phyloP scores from a whole-genome alignment of 306 rosid genomes.

The Vicia sativa region DNA sequence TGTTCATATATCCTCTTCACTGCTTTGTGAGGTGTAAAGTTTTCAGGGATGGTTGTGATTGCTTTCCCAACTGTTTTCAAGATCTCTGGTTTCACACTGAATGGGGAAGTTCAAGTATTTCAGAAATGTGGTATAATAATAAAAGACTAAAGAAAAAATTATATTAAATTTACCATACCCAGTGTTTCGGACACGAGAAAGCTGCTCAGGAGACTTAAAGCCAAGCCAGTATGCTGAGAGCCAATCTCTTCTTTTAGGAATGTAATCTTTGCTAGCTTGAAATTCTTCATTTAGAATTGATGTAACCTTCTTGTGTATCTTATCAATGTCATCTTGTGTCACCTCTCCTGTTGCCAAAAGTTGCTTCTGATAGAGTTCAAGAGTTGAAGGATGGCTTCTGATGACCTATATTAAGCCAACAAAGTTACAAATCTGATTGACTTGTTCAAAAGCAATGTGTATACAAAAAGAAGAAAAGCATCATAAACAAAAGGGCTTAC shows the following conservation, averaged over 20 bases:
- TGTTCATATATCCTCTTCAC: constrained; percentile 89
- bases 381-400: constrained; percentile 81
- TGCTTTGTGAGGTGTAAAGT: constrained; percentile 83
- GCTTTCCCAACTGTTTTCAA: constrained; percentile 93
- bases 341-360: constrained; percentile 80
- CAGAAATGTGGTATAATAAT: constrained; percentile 22
- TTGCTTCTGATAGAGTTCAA: constrained; percentile 80
- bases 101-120: constrained; percentile 27
- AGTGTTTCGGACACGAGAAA: constrained; percentile 89
- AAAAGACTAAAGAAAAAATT: constrained; percentile 9
- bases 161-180: constrained; percentile 59
- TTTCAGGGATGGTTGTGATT: constrained; percentile 75
- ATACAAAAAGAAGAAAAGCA: constrained; percentile 25
- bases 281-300: constrained; percentile 86
- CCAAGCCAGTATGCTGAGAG: constrained; percentile 97
- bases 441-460: constrained; percentile 24
- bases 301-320: constrained; percentile 69
- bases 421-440: constrained; percentile 35
- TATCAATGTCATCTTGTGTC: constrained; percentile 65
- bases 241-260: constrained; percentile 94
- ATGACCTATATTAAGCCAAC: constrained; percentile 59
- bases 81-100: constrained; percentile 92
- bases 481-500: constrained; percentile 47
- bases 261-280: constrained; percentile 85
- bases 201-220: constrained; percentile 93